These are phyloP conservation scores for Solanum arcanum DNA, from an alignment of 257 asterid genomes.

Conservation along the genomic window DNA sequence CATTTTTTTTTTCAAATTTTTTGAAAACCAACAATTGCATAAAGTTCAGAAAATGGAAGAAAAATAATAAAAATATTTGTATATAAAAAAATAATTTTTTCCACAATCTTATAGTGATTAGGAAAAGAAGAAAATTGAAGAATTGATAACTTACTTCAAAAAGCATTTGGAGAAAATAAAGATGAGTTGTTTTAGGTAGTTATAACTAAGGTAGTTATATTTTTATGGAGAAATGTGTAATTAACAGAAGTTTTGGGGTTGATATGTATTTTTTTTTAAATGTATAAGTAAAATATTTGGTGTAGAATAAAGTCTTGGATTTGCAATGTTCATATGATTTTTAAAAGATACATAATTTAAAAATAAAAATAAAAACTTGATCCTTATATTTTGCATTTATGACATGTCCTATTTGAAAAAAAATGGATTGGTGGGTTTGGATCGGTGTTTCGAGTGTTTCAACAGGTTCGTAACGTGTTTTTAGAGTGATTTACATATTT, in stretches of 20 bases:
- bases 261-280: not conserved
- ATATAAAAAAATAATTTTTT: not conserved
- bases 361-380: not conserved
- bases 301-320: not conserved
- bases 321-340: not conserved
- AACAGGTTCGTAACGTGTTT: accelerated
- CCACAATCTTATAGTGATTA: not conserved
- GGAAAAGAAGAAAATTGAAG: not conserved
- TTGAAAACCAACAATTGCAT: not conserved
- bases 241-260: not conserved
- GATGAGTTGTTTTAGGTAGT: constrained; percentile 37
- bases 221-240: not conserved
- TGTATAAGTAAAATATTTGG: not conserved
- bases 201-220: constrained; percentile 18
- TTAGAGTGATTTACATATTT: not conserved
- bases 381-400: not conserved
- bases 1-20: not conserved
- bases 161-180: constrained; percentile 2
- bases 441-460: not conserved
- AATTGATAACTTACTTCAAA: not conserved
- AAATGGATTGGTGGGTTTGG: not conserved
- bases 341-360: not conserved
- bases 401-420: not conserved
- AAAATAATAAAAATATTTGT: not conserved
- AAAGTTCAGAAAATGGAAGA: not conserved